Conservation (phyloP, 2,329 filamentous ascomycete genomes). For the Claviceps sp. region DNA sequence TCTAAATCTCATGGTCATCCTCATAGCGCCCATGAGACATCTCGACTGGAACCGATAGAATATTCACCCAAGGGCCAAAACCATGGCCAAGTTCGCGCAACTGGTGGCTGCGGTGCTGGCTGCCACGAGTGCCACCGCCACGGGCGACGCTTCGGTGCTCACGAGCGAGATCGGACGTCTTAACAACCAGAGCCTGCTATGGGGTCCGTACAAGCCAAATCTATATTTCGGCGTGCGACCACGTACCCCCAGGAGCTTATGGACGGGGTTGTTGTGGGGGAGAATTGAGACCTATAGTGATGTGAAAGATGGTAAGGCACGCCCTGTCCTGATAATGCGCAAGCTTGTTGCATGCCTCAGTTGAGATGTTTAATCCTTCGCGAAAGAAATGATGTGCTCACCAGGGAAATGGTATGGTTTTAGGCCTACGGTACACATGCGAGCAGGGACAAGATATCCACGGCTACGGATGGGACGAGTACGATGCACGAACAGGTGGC, state of each 20-base stretch:
- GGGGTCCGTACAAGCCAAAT: constrained; percentile 91
- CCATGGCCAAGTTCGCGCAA: constrained; percentile 20
- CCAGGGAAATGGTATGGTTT: not conserved
- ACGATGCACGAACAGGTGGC: constrained; percentile 78
- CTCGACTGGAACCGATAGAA: not conserved
- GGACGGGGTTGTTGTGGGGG: constrained; percentile 78
- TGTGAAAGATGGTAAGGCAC: constrained; percentile 54
- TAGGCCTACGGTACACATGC: constrained; percentile 88
- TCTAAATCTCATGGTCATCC: not conserved
- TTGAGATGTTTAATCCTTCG: not conserved
- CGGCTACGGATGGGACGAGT: constrained; percentile 97
- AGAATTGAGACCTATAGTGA: constrained; percentile 66
- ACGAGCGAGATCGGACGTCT: constrained; percentile 35
- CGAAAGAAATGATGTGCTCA: not conserved
- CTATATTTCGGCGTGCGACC: constrained; percentile 87
- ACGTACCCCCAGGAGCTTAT: constrained; percentile 65
- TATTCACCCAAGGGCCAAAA: not conserved
- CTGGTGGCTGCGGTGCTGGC: constrained; percentile 17
- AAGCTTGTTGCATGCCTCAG: not conserved
- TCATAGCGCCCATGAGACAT: not conserved
- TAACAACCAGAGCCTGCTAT: constrained; percentile 77
- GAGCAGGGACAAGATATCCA: constrained; percentile 90
- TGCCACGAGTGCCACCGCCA: constrained; percentile 13
- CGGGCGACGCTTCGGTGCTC: constrained; percentile 24
- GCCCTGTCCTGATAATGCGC: not conserved